Conservation (phyloP, 139 green algal species). For the Prasinococcaceae sp. region DNA sequence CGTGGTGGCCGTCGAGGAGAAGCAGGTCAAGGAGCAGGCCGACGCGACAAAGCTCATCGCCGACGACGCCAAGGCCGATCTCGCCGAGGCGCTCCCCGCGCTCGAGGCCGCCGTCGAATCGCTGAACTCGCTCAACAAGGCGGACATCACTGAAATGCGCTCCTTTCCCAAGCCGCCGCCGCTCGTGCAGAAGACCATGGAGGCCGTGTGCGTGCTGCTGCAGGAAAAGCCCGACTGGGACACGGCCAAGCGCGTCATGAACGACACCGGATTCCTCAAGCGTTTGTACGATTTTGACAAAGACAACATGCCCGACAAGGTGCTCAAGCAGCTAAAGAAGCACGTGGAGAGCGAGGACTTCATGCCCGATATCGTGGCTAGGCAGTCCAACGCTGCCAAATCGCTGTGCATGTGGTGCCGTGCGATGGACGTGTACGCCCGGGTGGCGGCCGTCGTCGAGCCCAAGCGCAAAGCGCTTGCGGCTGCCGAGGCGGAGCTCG, state of each 20-base stretch:
- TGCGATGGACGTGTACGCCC: conserved; percentile 64
- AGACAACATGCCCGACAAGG: conserved; percentile 29
- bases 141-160: conserved; percentile 50
- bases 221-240: conserved; percentile 70
- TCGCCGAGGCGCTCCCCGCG: conserved; percentile 65
- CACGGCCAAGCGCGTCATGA: conserved; percentile 49
- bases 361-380: conserved; percentile 49
- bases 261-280: conserved; percentile 54
- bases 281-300: conserved; percentile 44
- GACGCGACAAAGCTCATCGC: conserved; percentile 41
- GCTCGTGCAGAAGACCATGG: conserved; percentile 39
- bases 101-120: conserved; percentile 53
- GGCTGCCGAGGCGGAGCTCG: conserved; percentile 43
- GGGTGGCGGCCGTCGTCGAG: conserved; percentile 48
- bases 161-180: conserved; percentile 66
- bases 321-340: conserved; percentile 29
- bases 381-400: conserved; percentile 51
- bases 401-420: conserved; percentile 70
- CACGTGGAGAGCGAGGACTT: conserved; percentile 50
- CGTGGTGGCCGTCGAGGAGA: conserved; percentile 48
- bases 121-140: conserved; percentile 65
- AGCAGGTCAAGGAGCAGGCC: conserved; percentile 46
- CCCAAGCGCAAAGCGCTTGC: conserved; percentile 51
- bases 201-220: conserved; percentile 38
- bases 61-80: conserved; percentile 61